phyloP scores from a whole-genome alignment of 2,329 filamentous ascomycete genomes.

The Epichloe sylvatica region DNA sequence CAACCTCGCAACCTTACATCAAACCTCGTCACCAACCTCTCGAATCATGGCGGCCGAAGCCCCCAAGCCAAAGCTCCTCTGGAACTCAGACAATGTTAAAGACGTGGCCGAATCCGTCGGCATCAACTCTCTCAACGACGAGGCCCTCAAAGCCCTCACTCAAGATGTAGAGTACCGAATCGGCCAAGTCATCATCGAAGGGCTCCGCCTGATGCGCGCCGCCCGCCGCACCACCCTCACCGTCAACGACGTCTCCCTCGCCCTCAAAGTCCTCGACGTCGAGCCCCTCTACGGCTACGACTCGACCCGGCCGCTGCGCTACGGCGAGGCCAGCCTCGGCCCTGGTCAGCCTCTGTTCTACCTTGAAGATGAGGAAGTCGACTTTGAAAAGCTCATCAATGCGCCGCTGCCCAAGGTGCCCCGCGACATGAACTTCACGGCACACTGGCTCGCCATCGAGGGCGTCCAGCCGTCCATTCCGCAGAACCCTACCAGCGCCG shows the following conservation, averaged over 20 bases:
- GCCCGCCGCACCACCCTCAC: conserved; percentile 73
- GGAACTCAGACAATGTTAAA: conserved; percentile 91
- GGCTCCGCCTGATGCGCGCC: conserved; percentile 91
- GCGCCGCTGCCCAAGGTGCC: conserved; percentile 89
- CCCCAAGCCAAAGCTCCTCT: conserved; percentile 50
- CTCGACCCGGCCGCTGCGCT: conserved; percentile 73
- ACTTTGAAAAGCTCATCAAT: conserved; percentile 98
- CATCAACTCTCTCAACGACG: conserved; percentile 65
- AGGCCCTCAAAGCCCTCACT: conserved; percentile 73
- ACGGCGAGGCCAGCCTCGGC: conserved; percentile 85
- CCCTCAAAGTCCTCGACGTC: conserved; percentile 73
- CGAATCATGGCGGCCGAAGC: conserved; percentile 23
- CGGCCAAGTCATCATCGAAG: conserved; percentile 84
- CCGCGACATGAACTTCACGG: conserved; percentile 75
- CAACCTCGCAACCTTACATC: neutral
- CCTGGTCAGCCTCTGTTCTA: conserved; percentile 93
- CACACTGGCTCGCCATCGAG: conserved; percentile 95
- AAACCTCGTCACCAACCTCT: neutral
- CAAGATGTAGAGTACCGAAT: conserved; percentile 94
- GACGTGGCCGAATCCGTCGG: conserved; percentile 96
- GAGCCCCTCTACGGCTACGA: conserved; percentile 97
- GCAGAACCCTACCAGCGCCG: conserved; percentile 81
- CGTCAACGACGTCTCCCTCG: conserved; percentile 79
- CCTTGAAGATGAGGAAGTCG: conserved; percentile 94
- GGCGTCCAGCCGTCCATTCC: conserved; percentile 93